A percentile compares a stretch with the other conserved stretches of the same genome.
These are phyloP conservation scores for Oxytropis ochrocephala DNA, from an alignment of 306 rosid genomes.

Conservation along the genomic window DNA sequence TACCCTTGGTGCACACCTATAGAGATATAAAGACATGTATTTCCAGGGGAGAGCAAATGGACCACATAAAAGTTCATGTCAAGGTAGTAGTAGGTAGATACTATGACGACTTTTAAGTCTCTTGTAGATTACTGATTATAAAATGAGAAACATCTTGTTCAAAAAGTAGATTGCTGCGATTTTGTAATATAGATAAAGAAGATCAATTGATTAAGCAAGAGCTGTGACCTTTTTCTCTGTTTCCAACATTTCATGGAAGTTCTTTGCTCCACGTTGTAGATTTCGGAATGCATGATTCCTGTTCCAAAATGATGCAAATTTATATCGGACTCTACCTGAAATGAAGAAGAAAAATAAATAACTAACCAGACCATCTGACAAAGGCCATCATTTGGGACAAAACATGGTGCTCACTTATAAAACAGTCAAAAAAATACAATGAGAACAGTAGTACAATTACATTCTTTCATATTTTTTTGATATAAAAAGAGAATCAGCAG, in stretches of 20 bases:
- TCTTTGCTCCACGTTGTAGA: slow-evolving; percentile 68
- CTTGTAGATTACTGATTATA: background rate
- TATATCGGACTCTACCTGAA: slow-evolving; percentile 97
- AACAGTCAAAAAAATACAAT: too few species aligned
- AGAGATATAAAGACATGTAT: too few species aligned
- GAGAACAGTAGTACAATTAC: background rate
- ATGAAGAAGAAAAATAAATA: slow-evolving; percentile 28
- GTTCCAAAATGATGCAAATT: slow-evolving; percentile 99
- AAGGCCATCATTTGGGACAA: background rate
- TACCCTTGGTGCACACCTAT: too few species aligned
- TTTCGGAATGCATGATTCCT: slow-evolving; percentile 85
- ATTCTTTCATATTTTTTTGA: background rate
- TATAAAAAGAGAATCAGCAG: background rate
- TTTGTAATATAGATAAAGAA: background rate
- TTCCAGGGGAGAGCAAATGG: too few species aligned
- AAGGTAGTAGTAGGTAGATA: background rate
- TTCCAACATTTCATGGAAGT: slow-evolving; percentile 69
- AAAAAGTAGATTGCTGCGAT: background rate
- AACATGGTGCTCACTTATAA: background rate
- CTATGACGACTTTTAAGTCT: background rate
- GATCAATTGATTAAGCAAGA: slow-evolving; percentile 15
- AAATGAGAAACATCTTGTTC: slow-evolving; percentile 7
- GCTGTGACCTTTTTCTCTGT: slow-evolving; percentile 81
- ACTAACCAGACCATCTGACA: slow-evolving; percentile 15
- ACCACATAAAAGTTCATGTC: background rate